Base-by-base conservation (phyloP, 768 basidiomycete genomes). In the Leccinum variicolor region DNA sequence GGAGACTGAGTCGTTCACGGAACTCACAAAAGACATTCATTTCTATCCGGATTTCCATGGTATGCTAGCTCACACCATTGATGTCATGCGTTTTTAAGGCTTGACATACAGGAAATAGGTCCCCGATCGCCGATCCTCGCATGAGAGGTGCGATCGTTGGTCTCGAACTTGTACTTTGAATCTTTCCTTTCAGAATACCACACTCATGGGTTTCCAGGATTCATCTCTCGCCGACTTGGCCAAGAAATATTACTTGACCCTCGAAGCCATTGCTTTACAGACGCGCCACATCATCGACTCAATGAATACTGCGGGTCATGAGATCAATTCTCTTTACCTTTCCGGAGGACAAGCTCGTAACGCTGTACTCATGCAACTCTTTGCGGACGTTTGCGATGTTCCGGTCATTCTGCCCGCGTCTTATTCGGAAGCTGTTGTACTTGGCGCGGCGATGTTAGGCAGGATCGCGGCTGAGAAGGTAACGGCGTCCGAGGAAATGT, bases 11-110 rank as follows among this genome's bases (percentile, higher is more conserved):
- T 83, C 83, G 45, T 76, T 89, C 62, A 91, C 92, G 0, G 93
- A 95, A 69, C 79, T 98, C 29, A 92, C 92, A 15, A 93, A 89
- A 63, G 88, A 94, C 73, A 72, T 96, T 54, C 94, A 98, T 68
- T 81, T 98, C 67, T 99, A 98, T 74, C 96, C 96, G 0, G 96
- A 99, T 70, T 81, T 97, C 59, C 92, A 94, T 71, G 94, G 94
- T 90, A 65, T 39, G 72, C 47, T 23, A 31, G 19, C 13, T 25
- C 23, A 21, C 1, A 17, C 23, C 19, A 41, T 33, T 45, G 25
- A 34, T 33, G 14, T 9, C n/a, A 25, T 23, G 50, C 36, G n/a
- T 34, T 54, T 55, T 54, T 36, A 59, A 41, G 9, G n/a, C 39
- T 8, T 36, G 43, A 8, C 29, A 36, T 49, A 23, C 72, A 94